Base-by-base conservation (phyloP, 805 yeast species). In the Candida argentea region DNA sequence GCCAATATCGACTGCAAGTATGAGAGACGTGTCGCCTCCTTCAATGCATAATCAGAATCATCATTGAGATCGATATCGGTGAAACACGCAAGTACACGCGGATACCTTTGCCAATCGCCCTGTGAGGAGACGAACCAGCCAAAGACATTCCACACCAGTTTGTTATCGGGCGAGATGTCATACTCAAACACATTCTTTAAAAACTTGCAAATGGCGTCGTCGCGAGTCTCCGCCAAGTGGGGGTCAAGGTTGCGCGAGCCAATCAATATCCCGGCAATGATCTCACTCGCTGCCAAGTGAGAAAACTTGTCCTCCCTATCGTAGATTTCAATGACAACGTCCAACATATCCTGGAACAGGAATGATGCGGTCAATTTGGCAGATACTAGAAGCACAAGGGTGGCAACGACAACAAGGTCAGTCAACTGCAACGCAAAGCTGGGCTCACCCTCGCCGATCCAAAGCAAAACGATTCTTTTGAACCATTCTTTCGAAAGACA, bases 281-380 rank as follows among this genome's bases (percentile, higher is more conserved):
- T 48, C 48, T 87, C 96, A 31, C 84, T 72, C 2, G 69, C 61
- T 7, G 79, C 75, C 16, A 91, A 74, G 46, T 87, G 93, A 2
- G 80, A 59, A 10, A 84, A 71, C 40, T 78, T 80, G 33, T 85
- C 94, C 32, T 73, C 76, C 16, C 65, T 61, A 9, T 70, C 69
- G 43, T 78, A 83, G 5, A 66, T 46, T 4, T 57, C 61, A 5
- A 55, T 53, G 12, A 80, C 54, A 2, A 76, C 38, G 0, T 57
- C 64, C 14, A 79, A 44, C 6, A 82, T 41, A 5, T 82, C 83
- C 1, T 56, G 57, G 29, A 73, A 61, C 0, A 57, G 38, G 11
- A 81, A 38, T 3, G 53, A 38, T 3, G 67, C 51, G 6, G 61
- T 55, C 10, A 55, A 52, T 1, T 62, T 71, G 28, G 62, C 58